phyloP scores from a whole-genome alignment of 1,139 yeast species.

The Fermentozyma sake region DNA sequence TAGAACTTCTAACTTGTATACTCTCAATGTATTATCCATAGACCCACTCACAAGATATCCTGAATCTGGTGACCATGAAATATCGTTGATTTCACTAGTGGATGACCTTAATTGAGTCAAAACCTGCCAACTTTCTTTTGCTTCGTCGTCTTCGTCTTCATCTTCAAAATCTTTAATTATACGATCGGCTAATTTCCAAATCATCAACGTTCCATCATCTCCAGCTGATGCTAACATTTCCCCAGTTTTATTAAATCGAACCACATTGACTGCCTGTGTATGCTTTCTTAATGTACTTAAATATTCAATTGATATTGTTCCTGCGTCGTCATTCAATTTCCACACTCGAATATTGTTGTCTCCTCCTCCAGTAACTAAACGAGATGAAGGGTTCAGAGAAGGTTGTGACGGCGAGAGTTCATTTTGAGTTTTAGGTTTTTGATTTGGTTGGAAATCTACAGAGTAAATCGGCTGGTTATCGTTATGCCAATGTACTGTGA shows the following conservation, averaged over 20 bases:
- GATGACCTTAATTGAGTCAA: conserved; percentile 53
- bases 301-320: conserved; percentile 44
- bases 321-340: conserved; percentile 17
- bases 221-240: conserved; percentile 80
- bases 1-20: conserved; percentile 44
- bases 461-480: conserved; percentile 81
- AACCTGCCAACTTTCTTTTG: conserved; percentile 69
- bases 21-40: conserved; percentile 79
- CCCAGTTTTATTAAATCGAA: conserved; percentile 70
- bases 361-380: conserved; percentile 91
- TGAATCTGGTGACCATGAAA: conserved; percentile 88
- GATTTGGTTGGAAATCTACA: conserved; percentile 79
- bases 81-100: conserved; percentile 79
- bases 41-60: conserved; percentile 78
- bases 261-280: conserved; percentile 91
- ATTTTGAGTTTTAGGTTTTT: too few relatives aligned
- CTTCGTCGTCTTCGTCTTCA: conserved; percentile 45
- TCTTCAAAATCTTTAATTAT: conserved; percentile 54
- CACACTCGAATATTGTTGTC: conserved; percentile 83
- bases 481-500: conserved; percentile 79
- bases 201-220: conserved; percentile 83
- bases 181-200: conserved; percentile 66
- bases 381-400: conserved; percentile 15
- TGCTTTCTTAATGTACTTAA: conserved; percentile 80
- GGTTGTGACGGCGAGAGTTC: conserved; percentile 9